Base-by-base conservation (phyloP, 2,329 filamentous ascomycete genomes). In the Phyllosticta citriasiana region DNA sequence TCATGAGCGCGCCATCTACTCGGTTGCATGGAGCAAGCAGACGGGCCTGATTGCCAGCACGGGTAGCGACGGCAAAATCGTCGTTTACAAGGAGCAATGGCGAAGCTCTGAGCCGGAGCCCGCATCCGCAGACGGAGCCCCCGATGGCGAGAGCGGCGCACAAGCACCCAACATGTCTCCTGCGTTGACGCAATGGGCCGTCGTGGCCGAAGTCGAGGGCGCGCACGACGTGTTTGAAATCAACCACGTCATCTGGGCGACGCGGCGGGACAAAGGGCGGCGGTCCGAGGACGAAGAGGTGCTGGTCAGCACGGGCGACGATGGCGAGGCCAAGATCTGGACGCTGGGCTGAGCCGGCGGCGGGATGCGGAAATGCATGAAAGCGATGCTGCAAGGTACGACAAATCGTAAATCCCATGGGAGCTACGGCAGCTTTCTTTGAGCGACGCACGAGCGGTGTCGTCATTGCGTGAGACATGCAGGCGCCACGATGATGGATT, bases 191-290 rank as follows among this genome's bases (percentile, higher is more conserved):
- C 80, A 83, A 63, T 97, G 94, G 94, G 79, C 80, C 6, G 74
- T 93, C 3, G 70, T 96, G 16, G 84, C 85, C 0, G 82, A 83
- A n/a, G 71, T 88, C 1, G 80, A 87, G 55, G 87, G 86, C 35
- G 89, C 87, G 2, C 94, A 99, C 72, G 92, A 91, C 0, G 89
- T 95, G 2, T 97, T 93, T 70, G 94, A 99, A 75, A 82, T 97
- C 65, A 99, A 99, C 69, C 91, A 97, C 73, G 82, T 94, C 56
- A 85, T 84, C 1, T 99, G 94, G 94, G 91, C 91, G 66, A 84
- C 82, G 67, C 81, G 92, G 62, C 88, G 84, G 62, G 91, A 96
- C 71, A 79, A 80, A 57, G 86, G 78, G 1, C 80, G 80, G 70
- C 79, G 76, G 64, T 80, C 62, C n/a, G 80, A 82, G 1, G 79